phyloP scores from a whole-genome alignment of 441 rosid genomes.

The Manihot esculenta region DNA sequence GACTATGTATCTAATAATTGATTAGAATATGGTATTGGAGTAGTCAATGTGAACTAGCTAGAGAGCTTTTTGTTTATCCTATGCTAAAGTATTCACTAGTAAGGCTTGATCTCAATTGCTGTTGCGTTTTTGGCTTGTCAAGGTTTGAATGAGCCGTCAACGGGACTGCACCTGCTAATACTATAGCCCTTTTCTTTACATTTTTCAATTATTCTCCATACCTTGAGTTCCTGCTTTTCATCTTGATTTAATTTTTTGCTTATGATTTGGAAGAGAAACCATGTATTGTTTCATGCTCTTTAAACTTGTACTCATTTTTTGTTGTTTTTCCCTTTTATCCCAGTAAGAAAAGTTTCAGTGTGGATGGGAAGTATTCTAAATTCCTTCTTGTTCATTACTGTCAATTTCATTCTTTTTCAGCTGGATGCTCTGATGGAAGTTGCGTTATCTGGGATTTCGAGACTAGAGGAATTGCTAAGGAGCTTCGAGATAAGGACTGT shows the following conservation, averaged over 20 bases:
- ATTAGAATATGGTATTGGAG: too few species aligned
- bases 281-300: too few species aligned
- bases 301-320: too few species aligned
- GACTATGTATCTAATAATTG: too few species aligned
- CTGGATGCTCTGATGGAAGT: constrained; percentile 95
- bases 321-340: neutral
- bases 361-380: constrained; percentile 4
- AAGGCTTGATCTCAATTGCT: too few species aligned
- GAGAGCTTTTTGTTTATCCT: too few species aligned
- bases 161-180: constrained; percentile 2
- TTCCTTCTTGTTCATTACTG: neutral
- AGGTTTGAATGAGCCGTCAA: too few species aligned
- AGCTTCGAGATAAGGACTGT: constrained; percentile 73
- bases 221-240: neutral
- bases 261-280: neutral
- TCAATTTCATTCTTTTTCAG: constrained; percentile 31
- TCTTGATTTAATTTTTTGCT: neutral
- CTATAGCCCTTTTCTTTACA: neutral
- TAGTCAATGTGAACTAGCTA: too few species aligned
- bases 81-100: too few species aligned
- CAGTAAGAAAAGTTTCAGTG: neutral
- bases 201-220: neutral
- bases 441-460: constrained; percentile 97
- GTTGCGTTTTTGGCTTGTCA: too few species aligned
- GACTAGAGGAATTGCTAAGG: constrained; percentile 90